Conservation (phyloP, 148 eudicot species). For the Rhododendron simsii region DNA sequence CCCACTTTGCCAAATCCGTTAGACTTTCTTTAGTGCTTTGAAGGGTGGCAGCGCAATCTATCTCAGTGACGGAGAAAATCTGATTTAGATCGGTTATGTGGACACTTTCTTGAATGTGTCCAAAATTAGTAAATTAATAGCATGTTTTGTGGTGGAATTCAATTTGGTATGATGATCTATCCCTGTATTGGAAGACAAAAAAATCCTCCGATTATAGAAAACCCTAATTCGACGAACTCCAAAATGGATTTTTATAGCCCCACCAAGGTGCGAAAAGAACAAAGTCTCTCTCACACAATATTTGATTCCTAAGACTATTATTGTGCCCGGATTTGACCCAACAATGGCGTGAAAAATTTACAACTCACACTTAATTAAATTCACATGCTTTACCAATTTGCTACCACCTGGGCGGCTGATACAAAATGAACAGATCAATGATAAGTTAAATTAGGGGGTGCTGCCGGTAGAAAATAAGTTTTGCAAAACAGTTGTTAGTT, state of each 20-base stretch:
- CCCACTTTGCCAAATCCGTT: not conserved
- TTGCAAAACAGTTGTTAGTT: too few species aligned
- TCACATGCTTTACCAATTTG: not conserved
- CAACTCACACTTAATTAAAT: too few species aligned
- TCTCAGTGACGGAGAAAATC: not conserved
- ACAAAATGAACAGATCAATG: not conserved
- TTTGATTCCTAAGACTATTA: too few species aligned
- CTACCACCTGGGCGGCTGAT: not conserved
- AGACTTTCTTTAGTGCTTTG: not conserved
- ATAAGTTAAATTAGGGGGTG: too few species aligned
- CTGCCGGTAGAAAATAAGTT: too few species aligned
- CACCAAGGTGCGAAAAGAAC: too few species aligned
- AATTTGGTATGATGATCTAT: not conserved
- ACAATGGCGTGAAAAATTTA: too few species aligned
- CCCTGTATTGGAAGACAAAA: not conserved
- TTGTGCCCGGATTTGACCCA: not conserved
- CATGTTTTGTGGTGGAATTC: not conserved
- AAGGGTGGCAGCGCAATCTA: not conserved
- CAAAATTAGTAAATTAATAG: not conserved
- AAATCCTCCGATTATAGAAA: too few species aligned
- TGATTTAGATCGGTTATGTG: not conserved
- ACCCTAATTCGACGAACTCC: not conserved
- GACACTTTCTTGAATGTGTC: not conserved
- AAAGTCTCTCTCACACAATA: too few species aligned
- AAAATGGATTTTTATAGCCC: too few species aligned